A percentile compares a stretch with the other conserved stretches of the same genome.
Conservation (phyloP, 179 eudicot genomes). For the Beta corolliflora region DNA sequence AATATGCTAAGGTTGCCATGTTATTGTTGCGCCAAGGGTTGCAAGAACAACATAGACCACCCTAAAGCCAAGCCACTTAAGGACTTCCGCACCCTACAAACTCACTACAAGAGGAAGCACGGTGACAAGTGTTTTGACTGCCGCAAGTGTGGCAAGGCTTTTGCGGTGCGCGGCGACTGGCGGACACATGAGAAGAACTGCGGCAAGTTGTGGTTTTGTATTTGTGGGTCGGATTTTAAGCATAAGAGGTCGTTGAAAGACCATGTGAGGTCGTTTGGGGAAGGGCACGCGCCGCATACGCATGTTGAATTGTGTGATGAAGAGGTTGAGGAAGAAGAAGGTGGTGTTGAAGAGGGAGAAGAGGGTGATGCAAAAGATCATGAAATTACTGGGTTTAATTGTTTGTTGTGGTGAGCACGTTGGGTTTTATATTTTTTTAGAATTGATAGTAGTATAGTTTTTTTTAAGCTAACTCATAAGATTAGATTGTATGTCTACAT, state of each 20-base stretch:
- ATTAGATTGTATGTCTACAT: no score
- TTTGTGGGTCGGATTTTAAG: conserved; percentile 6
- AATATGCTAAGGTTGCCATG: background rate
- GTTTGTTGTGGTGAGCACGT: background rate
- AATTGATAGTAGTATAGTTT: background rate
- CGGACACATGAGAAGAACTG: conserved; percentile 6
- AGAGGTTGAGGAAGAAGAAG: background rate
- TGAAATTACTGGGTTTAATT: background rate
- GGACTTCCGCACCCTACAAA: conserved; percentile 7
- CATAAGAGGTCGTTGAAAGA: conserved; percentile 10
- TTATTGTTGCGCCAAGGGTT: conserved; percentile 1
- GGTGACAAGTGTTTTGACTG: conserved; percentile 1
- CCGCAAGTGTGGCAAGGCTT: conserved; percentile 1
- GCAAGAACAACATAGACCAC: conserved; percentile 7
- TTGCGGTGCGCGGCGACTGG: conserved; percentile 3
- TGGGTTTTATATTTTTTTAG: background rate
- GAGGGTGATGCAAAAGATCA: background rate
- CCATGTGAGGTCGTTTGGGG: conserved; percentile 6
- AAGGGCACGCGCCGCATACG: background rate
- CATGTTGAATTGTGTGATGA: conserved; percentile 5
- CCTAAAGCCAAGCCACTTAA: conserved; percentile 1
- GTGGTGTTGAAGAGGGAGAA: background rate
- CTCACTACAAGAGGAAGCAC: conserved; percentile 8
- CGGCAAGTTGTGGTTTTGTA: conserved; percentile 7
- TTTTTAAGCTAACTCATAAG: no score